phyloP scores from a whole-genome alignment of 768 basidiomycete genomes.

The Hypholoma fasciculare region DNA sequence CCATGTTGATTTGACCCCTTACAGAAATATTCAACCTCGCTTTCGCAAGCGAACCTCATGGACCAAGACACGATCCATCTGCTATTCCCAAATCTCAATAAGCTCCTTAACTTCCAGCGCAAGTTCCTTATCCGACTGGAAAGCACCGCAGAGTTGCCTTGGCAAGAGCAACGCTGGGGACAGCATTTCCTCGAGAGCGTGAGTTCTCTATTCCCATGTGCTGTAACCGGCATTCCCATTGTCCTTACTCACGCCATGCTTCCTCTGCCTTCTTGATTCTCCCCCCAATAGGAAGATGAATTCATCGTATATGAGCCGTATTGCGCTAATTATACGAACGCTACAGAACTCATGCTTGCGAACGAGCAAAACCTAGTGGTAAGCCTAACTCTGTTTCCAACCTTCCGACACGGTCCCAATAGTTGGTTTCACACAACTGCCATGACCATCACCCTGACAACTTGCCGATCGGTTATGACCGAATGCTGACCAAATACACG shows the following conservation, averaged over 20 bases:
- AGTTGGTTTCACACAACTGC: slow-evolving; percentile 24
- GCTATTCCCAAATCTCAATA: slow-evolving; percentile 93
- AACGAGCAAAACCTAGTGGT: slow-evolving; percentile 88
- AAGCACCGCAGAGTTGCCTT: slow-evolving; percentile 77
- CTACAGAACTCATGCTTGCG: slow-evolving; percentile 79
- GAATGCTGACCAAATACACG: slow-evolving; percentile 39
- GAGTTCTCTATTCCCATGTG: slow-evolving; percentile 40
- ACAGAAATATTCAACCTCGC: slow-evolving; percentile 86
- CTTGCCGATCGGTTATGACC: slow-evolving; percentile 28
- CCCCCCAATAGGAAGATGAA: slow-evolving; percentile 84
- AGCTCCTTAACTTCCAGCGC: slow-evolving; percentile 94
- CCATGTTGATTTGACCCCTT: slow-evolving; percentile 15
- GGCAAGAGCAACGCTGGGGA: slow-evolving; percentile 89
- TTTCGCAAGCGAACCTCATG: slow-evolving; percentile 81
- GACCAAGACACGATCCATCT: slow-evolving; percentile 95
- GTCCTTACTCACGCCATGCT: slow-evolving; percentile 24
- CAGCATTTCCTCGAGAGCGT: slow-evolving; percentile 81
- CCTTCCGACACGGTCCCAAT: slow-evolving; percentile 12
- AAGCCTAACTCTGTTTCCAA: slow-evolving; percentile 35
- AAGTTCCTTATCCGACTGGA: slow-evolving; percentile 91
- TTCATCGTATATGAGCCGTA: slow-evolving; percentile 97
- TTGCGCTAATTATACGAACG: slow-evolving; percentile 91
- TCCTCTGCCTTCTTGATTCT: slow-evolving; percentile 26
- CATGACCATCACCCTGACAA: slow-evolving; percentile 33
- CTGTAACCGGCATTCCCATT: slow-evolving; percentile 45